A percentile compares a stretch with the other conserved stretches of the same genome.
Conservation (phyloP, 495 filamentous ascomycete species). For the Halenospora varia region DNA sequence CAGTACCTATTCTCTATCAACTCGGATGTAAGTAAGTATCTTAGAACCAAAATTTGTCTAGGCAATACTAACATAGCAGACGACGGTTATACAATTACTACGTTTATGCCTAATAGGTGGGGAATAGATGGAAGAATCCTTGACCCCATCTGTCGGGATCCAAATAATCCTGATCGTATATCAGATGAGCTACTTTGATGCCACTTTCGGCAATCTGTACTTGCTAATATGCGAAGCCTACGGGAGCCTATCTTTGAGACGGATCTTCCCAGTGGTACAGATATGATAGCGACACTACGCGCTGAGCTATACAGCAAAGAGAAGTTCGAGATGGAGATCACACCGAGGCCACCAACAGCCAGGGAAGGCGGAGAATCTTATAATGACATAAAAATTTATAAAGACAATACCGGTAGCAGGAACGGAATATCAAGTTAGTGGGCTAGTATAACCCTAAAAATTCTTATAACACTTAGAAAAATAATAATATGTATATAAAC, state of each 20-base stretch:
- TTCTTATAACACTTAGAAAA: no score
- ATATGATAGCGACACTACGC: neutral
- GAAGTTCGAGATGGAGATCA: neutral
- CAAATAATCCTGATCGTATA: neutral
- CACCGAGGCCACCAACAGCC: neutral
- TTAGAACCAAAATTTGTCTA: neutral
- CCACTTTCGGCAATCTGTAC: neutral
- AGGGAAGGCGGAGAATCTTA: no score
- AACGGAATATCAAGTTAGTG: no score
- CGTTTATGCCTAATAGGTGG: neutral
- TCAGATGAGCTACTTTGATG: neutral
- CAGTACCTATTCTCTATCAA: neutral
- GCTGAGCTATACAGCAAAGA: neutral
- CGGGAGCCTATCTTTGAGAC: neutral
- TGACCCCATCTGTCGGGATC: neutral
- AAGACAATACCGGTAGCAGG: no score
- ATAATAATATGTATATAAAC: no score
- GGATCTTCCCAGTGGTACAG: neutral
- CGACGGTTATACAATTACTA: neutral
- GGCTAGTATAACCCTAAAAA: no score
- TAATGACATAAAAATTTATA: no score
- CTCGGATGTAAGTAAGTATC: neutral
- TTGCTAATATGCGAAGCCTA: neutral
- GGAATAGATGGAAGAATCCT: neutral
- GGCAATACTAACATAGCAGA: neutral